A percentile compares a stretch with the other conserved stretches of the same genome.
These are phyloP conservation scores for Pseudevernia furfuracea DNA, from an alignment of 495 filamentous ascomycete species.

Conservation along the genomic window DNA sequence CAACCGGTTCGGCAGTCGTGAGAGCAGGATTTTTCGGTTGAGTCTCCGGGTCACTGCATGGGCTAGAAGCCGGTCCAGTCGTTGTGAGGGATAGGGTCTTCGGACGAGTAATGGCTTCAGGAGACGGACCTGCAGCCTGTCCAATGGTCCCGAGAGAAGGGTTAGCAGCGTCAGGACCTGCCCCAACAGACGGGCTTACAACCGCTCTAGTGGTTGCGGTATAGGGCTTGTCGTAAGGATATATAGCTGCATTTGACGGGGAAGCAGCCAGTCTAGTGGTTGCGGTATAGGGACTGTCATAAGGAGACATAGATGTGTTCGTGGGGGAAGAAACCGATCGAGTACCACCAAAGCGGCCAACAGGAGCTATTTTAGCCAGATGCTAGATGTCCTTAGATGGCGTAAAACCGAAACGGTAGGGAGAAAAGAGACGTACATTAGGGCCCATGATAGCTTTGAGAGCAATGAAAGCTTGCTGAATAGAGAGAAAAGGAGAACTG, in stretches of 20 bases:
- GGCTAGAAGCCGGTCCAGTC: not conserved
- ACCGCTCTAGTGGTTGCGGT: not conserved
- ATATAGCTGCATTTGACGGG: not conserved
- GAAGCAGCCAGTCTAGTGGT: not conserved
- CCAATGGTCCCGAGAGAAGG: too few species aligned
- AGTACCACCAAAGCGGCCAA: not conserved
- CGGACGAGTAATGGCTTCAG: not conserved
- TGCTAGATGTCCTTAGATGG: not conserved
- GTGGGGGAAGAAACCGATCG: not conserved
- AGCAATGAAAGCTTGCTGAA: not conserved
- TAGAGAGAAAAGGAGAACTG: not conserved
- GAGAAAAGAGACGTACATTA: not conserved
- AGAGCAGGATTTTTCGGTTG: not conserved
- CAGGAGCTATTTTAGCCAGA: not conserved
- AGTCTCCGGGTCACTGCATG: not conserved
- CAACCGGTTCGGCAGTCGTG: not conserved
- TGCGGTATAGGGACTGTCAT: not conserved
- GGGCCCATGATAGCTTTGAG: not conserved
- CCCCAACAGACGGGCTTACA: not conserved
- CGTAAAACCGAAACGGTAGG: not conserved
- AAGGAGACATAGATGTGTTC: not conserved
- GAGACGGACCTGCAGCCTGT: not conserved
- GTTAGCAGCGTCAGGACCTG: too few species aligned
- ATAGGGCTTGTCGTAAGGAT: not conserved
- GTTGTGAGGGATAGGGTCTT: not conserved